Evolutionary conservation across 164 flowering plant species (phyloP).

Genomic region (Magnolia officinalis): DNA sequence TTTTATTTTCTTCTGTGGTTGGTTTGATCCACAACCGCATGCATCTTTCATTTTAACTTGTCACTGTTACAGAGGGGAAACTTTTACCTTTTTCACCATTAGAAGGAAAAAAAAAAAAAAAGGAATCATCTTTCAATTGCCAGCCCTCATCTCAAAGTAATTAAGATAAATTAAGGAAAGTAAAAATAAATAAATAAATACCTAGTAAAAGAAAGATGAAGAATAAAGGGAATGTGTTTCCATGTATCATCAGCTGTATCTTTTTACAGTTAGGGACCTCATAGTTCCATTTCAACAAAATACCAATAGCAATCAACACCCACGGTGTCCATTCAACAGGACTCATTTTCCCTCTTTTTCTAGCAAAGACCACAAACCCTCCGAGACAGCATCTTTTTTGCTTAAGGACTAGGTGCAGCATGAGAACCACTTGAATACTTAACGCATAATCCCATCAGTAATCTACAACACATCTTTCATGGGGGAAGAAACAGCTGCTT

Average conservation of each 20-base stretch:
- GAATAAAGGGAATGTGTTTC: neutral
- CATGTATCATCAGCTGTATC: slow-evolving; percentile 2
- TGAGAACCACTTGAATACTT: neutral
- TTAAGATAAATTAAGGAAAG: too few relatives aligned
- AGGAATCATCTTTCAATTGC: too few relatives aligned
- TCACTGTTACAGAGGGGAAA: too few relatives aligned
- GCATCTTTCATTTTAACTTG: too few relatives aligned
- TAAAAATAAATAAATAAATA: too few relatives aligned
- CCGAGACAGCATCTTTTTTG: neutral
- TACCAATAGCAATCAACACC: neutral
- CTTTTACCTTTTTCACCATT: too few relatives aligned
- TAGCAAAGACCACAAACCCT: neutral
- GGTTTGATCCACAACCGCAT: too few relatives aligned
- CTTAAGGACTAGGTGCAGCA: neutral
- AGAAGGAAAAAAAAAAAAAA: too few relatives aligned
- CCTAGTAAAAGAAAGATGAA: neutral
- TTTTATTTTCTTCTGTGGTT: too few relatives aligned
- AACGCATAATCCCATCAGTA: neutral
- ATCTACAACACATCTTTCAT: neutral
- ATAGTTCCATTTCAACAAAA: neutral
- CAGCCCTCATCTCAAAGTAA: too few relatives aligned
- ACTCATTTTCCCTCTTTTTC: neutral
- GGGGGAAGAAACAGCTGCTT: neutral
- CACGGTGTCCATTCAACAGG: neutral
- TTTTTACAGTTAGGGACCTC: slow-evolving; percentile 3